phyloP scores from a whole-genome alignment of 2,329 filamentous ascomycete species.

The Falciphora oryzae region DNA sequence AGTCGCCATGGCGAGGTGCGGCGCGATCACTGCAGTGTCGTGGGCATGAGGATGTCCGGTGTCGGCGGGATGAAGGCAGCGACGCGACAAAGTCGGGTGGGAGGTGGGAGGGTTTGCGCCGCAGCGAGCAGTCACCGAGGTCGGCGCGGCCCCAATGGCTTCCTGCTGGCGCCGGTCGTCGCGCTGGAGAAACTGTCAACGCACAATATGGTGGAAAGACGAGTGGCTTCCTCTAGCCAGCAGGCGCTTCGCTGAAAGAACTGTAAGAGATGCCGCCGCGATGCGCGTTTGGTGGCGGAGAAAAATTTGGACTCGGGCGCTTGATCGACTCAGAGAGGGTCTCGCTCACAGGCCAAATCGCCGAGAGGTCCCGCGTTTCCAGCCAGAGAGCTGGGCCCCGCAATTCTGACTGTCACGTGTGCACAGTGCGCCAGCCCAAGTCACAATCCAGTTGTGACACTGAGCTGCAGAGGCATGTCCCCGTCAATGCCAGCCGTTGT shows the following conservation, averaged over 20 bases:
- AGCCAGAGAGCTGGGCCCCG: neutral
- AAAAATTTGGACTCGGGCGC: neutral
- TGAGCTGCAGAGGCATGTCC: no score
- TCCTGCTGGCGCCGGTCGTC: neutral
- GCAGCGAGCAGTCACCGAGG: neutral
- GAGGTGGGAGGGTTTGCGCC: neutral
- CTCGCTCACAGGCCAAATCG: neutral
- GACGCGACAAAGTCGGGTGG: neutral
- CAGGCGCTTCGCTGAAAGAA: neutral
- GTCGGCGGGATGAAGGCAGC: neutral
- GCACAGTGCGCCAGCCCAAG: neutral
- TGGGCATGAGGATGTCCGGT: conserved; percentile 3
- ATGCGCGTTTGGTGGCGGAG: neutral
- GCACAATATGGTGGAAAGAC: neutral
- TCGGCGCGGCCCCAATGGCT: neutral
- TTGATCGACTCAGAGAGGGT: neutral
- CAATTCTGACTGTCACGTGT: neutral
- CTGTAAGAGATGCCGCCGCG: no score
- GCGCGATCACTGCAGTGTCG: conserved; percentile 4
- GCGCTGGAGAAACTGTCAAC: neutral
- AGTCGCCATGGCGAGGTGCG: conserved; percentile 9
- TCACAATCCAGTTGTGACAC: no score
- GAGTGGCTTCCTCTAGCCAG: no score
- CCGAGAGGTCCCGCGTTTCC: neutral
- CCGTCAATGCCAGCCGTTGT: no score